Percentiles rank a stretch among this genome's conserved stretches.
These are phyloP conservation scores for Suillus discolor DNA, from an alignment of 768 basidiomycete genomes.

Conservation along the genomic window DNA sequence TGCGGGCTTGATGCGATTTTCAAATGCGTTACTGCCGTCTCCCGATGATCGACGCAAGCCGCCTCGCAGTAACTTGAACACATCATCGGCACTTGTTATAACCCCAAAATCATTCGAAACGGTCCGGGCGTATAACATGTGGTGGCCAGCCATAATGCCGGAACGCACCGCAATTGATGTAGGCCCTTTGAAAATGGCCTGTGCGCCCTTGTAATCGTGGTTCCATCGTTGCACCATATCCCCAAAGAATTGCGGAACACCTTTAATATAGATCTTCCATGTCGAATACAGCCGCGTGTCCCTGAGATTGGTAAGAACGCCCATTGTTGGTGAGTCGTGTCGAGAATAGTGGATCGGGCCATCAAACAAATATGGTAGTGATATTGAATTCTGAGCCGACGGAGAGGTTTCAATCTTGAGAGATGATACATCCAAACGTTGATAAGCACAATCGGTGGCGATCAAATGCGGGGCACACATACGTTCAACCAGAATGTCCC, in stretches of 20 bases:
- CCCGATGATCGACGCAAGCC: conserved; percentile 34
- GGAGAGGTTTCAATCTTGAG: conserved; percentile 58
- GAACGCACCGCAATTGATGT: conserved; percentile 64
- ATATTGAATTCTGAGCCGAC: conserved; percentile 41
- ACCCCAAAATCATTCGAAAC: conserved; percentile 64
- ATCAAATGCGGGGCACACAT: conserved; percentile 14
- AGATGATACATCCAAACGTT: conserved; percentile 6
- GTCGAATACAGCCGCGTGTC: conserved; percentile 72
- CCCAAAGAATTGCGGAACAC: conserved; percentile 59
- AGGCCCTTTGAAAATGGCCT: conserved; percentile 67
- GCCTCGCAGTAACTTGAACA: conserved; percentile 54
- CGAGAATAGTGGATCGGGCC: conserved; percentile 73
- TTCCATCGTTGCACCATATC: conserved; percentile 70
- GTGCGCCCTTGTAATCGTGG: conserved; percentile 64
- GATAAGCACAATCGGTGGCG: conserved; percentile 2
- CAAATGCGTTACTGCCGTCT: conserved; percentile 19
- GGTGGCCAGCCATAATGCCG: conserved; percentile 72
- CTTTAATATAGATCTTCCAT: conserved; percentile 73
- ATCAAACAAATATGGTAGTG: conserved; percentile 65
- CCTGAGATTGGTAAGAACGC: conserved; percentile 61
- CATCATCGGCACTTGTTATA: conserved; percentile 50
- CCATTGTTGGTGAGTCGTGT: conserved; percentile 73
- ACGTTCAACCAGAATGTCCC: conserved; percentile 78
- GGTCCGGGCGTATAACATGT: conserved; percentile 71
- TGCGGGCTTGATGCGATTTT: conserved; percentile 70